phyloP scores from a whole-genome alignment of 345 rosid genomes.

The Leavenworthia alabamica region DNA sequence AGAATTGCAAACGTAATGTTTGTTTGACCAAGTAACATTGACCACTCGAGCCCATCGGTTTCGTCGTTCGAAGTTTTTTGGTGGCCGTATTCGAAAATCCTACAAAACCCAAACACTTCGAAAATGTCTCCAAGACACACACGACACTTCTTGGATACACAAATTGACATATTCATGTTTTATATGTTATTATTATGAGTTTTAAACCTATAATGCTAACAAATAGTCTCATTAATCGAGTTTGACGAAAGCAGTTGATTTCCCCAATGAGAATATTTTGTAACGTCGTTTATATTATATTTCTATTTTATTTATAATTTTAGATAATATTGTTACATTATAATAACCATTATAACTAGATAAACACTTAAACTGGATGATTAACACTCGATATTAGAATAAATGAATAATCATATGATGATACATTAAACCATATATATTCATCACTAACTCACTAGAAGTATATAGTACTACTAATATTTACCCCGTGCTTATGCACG shows the following conservation, averaged over 20 bases:
- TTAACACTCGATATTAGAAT: background rate
- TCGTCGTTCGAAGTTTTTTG: slow-evolving; percentile 22
- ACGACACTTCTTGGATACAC: slow-evolving; percentile 34
- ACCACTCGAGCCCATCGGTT: slow-evolving; percentile 36
- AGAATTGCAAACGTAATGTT: slow-evolving; percentile 8
- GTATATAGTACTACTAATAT: background rate
- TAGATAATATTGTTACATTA: background rate
- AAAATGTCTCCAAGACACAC: slow-evolving; percentile 29
- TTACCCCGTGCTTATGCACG: no score
- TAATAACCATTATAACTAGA: background rate
- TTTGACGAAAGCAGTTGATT: slow-evolving; percentile 21
- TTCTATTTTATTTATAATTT: background rate
- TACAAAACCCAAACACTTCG: slow-evolving; percentile 28
- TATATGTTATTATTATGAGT: background rate
- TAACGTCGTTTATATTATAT: background rate
- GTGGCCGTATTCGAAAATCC: slow-evolving; percentile 31
- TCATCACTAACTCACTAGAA: background rate
- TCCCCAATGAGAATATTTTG: slow-evolving; percentile 24
- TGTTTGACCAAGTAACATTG: slow-evolving; percentile 30
- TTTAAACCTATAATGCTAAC: slow-evolving; percentile 14
- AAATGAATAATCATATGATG: background rate
- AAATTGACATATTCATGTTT: slow-evolving; percentile 27
- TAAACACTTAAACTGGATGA: no score
- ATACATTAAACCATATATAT: background rate
- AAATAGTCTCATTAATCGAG: slow-evolving; percentile 24